Percentiles rank a stretch among this genome's conserved stretches.
These are phyloP conservation scores for Jatropha podagrica DNA, from an alignment of 441 rosid genomes.

Conservation along the genomic window DNA sequence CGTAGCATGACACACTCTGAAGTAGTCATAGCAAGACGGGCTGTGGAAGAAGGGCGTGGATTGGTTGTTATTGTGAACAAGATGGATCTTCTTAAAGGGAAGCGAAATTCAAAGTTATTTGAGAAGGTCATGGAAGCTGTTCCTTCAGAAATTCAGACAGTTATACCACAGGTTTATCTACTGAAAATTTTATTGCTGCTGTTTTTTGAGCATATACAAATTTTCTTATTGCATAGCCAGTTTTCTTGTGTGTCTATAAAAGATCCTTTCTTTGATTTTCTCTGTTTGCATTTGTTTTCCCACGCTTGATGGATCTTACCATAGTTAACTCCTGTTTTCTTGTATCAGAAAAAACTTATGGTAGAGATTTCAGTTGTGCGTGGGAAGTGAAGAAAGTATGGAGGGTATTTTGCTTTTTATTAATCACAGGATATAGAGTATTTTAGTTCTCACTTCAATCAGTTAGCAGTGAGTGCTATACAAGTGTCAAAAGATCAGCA, in stretches of 20 bases:
- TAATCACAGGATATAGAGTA: not conserved
- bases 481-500: not conserved
- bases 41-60: conserved; percentile 98
- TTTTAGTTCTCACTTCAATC: not conserved
- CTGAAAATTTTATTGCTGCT: not conserved
- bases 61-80: conserved; percentile 84
- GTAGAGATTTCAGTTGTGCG: not conserved
- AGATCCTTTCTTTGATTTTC: not conserved
- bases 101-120: conserved; percentile 41
- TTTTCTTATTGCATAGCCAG: not conserved
- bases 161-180: conserved; percentile 78
- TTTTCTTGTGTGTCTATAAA: not conserved
- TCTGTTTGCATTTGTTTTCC: not conserved
- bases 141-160: conserved; percentile 87
- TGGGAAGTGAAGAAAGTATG: not conserved
- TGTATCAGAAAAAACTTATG: not conserved
- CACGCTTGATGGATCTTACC: not conserved
- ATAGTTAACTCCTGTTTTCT: not conserved
- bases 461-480: not conserved
- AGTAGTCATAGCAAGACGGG: conserved; percentile 87
- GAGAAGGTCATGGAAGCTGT: conserved; percentile 85
- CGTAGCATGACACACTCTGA: conserved; percentile 94
- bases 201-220: not conserved
- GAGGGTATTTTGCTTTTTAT: not conserved
- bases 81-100: conserved; percentile 86